A percentile compares a stretch with the other conserved stretches of the same genome.
phyloP scores from a whole-genome alignment of 1,284 basidiomycete genomes.

The Golubevia sp. region DNA sequence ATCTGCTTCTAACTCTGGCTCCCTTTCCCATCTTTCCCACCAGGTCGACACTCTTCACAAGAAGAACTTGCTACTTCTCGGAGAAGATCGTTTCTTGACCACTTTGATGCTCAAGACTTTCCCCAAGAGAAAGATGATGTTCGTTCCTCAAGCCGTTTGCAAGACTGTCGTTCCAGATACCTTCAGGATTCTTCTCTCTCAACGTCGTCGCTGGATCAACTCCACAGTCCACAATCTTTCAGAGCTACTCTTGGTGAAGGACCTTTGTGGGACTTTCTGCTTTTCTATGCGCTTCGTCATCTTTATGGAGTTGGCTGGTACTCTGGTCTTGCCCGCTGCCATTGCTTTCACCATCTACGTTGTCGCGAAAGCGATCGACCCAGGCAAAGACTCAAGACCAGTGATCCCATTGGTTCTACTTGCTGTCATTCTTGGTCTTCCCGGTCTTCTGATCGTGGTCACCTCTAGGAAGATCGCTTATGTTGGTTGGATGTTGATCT shows the following conservation, averaged over 20 bases:
- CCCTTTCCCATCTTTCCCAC: too few relatives aligned
- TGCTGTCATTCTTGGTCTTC: constrained; percentile 58
- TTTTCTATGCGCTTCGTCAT: constrained; percentile 61
- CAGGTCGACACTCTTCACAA: constrained; percentile 62
- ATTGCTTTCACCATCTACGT: constrained; percentile 59
- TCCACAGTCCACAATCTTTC: constrained; percentile 60
- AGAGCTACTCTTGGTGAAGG: constrained; percentile 57
- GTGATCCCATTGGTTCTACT: constrained; percentile 52
- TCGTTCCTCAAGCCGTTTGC: constrained; percentile 57
- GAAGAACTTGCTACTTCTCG: constrained; percentile 60
- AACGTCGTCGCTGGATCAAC: constrained; percentile 61
- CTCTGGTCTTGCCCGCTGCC: constrained; percentile 55
- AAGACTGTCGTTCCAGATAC: constrained; percentile 60
- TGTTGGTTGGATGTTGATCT: constrained; percentile 59
- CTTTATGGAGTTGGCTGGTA: constrained; percentile 58
- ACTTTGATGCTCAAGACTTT: constrained; percentile 62
- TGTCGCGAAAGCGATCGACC: constrained; percentile 31
- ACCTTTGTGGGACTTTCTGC: constrained; percentile 60
- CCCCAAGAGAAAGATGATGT: constrained; percentile 62
- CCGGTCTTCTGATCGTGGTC: constrained; percentile 56
- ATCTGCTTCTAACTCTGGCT: too few relatives aligned
- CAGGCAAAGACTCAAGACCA: constrained; percentile 30
- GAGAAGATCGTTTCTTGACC: constrained; percentile 59
- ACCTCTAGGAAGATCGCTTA: constrained; percentile 56
- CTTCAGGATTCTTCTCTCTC: constrained; percentile 57